A percentile compares a stretch with the other conserved stretches of the same genome.
phyloP scores from a whole-genome alignment of 1,139 yeast genomes.

The Diutina scorzettiae region DNA sequence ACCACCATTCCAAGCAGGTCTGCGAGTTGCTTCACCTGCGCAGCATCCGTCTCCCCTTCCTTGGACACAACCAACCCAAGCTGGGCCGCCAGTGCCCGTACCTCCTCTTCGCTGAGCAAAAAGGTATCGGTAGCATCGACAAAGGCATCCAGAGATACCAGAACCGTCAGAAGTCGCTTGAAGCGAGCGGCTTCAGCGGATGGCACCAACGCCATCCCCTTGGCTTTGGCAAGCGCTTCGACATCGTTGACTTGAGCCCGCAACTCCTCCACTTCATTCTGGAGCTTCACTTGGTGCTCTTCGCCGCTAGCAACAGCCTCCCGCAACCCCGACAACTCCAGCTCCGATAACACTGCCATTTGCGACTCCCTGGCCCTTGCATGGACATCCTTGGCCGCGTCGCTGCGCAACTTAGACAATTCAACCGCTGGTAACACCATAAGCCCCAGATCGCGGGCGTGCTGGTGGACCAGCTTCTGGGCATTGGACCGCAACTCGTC shows the following conservation, averaged over 20 bases:
- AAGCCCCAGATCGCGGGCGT: conserved; percentile 3
- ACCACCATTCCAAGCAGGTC: neutral
- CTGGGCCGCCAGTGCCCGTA: conserved; percentile 3
- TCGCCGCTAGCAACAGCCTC: neutral
- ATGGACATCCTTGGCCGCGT: conserved; percentile 3
- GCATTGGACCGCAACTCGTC: conserved; percentile 8
- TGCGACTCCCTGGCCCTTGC: neutral
- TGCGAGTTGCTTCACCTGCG: neutral
- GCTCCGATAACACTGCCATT: neutral
- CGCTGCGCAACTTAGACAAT: neutral
- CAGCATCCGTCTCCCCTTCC: neutral
- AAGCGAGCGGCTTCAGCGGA: neutral
- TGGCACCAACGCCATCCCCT: neutral
- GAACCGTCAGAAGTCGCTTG: neutral
- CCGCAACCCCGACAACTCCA: neutral
- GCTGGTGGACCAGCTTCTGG: conserved; percentile 6
- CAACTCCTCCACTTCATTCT: neutral
- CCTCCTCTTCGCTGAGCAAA: neutral
- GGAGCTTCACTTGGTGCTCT: neutral
- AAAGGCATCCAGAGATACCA: conserved; percentile 1
- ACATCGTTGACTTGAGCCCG: neutral
- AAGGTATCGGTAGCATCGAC: neutral
- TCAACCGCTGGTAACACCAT: neutral
- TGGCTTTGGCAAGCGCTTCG: neutral
- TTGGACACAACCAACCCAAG: conserved; percentile 6